A percentile compares a stretch with the other conserved stretches of the same genome.
These are phyloP conservation scores for Iris pallida DNA, from an alignment of 116 monocot species.

Conservation along the genomic window DNA sequence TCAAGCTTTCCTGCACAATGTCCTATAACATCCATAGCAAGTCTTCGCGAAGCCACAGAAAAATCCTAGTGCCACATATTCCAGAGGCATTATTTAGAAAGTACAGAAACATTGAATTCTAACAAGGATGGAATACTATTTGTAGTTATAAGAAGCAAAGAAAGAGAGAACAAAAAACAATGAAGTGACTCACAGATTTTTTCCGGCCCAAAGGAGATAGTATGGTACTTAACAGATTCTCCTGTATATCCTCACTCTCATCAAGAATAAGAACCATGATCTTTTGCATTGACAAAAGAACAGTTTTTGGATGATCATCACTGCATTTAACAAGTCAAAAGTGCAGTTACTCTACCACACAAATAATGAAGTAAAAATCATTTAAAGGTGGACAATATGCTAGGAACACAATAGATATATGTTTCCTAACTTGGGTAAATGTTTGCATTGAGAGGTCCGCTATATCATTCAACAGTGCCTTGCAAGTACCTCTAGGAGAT, in stretches of 20 bases:
- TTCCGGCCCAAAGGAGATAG: constrained; percentile 76
- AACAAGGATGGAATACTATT: neutral
- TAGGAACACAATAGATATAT: too few species aligned
- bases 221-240: constrained; percentile 58
- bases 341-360: neutral
- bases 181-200: constrained; percentile 41
- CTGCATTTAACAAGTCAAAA: constrained; percentile 39
- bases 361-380: too few species aligned
- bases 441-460: too few species aligned
- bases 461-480: too few species aligned
- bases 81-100: constrained; percentile 10
- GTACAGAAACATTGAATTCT: neutral
- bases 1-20: constrained; percentile 80
- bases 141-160: neutral
- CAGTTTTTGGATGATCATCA: constrained; percentile 79
- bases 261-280: constrained; percentile 90
- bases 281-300: constrained; percentile 82
- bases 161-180: constrained; percentile 2
- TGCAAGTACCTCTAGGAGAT: too few species aligned
- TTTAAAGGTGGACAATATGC: too few species aligned
- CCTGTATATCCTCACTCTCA: constrained; percentile 92
- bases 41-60: constrained; percentile 70
- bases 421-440: too few species aligned
- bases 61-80: constrained; percentile 44
- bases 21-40: constrained; percentile 83